Conservation (phyloP, 2,329 filamentous ascomycete species). For the Colletotrichum sansevieriae region DNA sequence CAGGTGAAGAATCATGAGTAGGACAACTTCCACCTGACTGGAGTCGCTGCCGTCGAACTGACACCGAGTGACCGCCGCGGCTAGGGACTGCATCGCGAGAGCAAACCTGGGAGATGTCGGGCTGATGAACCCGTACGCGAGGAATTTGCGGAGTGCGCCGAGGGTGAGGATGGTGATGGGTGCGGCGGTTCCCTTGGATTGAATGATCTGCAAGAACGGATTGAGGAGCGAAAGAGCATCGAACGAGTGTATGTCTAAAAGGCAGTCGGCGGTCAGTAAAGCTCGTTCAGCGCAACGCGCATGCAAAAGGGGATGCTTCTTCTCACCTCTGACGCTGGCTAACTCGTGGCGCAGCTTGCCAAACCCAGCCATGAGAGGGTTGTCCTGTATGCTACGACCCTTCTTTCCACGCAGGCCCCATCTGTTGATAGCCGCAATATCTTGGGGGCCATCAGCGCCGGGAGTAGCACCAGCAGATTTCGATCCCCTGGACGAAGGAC, state of each 20-base stretch:
- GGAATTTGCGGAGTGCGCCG: slow-evolving; percentile 94
- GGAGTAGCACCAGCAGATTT: slow-evolving; percentile 54
- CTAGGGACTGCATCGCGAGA: slow-evolving; percentile 93
- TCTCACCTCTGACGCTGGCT: slow-evolving; percentile 82
- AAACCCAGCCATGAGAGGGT: slow-evolving; percentile 95
- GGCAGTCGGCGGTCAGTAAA: slow-evolving; percentile 46
- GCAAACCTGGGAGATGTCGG: slow-evolving; percentile 87
- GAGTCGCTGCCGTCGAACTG: slow-evolving; percentile 97
- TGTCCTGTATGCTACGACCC: slow-evolving; percentile 97
- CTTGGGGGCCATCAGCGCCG: slow-evolving; percentile 59
- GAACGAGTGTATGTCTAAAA: slow-evolving; percentile 83
- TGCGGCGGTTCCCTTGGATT: slow-evolving; percentile 94
- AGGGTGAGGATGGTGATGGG: slow-evolving; percentile 96
- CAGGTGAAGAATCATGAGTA: slow-evolving; percentile 92
- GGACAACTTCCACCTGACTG: slow-evolving; percentile 93
- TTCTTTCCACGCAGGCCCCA: slow-evolving; percentile 97
- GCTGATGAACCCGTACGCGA: slow-evolving; percentile 92
- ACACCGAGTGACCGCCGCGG: slow-evolving; percentile 95
- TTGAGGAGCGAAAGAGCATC: slow-evolving; percentile 91
- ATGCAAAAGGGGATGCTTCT: slow-evolving; percentile 11
- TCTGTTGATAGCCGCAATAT: slow-evolving; percentile 78
- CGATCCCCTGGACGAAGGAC: slow-evolving; percentile 56
- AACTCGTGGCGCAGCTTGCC: slow-evolving; percentile 89
- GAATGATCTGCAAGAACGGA: slow-evolving; percentile 96
- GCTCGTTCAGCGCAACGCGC: not conserved